Conservation (phyloP, 495 filamentous ascomycete species). For the Trichoderma virens region DNA sequence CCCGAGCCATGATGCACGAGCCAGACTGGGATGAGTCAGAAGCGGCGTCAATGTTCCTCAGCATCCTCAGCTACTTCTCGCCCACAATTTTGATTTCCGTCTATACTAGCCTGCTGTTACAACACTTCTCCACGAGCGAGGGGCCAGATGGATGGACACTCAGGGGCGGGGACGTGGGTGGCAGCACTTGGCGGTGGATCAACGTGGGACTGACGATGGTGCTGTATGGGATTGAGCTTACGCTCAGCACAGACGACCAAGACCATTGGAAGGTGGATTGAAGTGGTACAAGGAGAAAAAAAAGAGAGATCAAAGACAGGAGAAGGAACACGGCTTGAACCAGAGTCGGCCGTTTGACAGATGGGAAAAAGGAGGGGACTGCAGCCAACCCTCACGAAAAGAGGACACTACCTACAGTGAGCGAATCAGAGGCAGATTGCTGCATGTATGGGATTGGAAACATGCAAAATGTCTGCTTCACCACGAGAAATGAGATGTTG, state of each 20-base stretch:
- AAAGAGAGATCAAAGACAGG: neutral
- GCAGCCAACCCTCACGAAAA: neutral
- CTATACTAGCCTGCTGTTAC: conserved; percentile 93
- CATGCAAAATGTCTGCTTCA: neutral
- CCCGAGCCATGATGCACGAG: conserved; percentile 72
- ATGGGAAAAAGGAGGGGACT: neutral
- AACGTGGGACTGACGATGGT: conserved; percentile 83
- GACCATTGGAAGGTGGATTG: conserved; percentile 95
- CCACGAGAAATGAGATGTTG: neutral
- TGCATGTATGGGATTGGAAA: no score
- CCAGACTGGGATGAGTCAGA: conserved; percentile 78
- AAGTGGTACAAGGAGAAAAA: conserved; percentile 16
- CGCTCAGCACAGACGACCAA: conserved; percentile 68
- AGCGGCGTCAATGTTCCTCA: conserved; percentile 67
- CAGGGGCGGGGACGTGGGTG: conserved; percentile 68
- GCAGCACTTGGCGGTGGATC: conserved; percentile 87
- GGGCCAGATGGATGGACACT: conserved; percentile 75
- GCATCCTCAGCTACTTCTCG: conserved; percentile 82
- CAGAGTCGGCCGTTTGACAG: neutral
- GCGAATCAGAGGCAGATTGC: neutral
- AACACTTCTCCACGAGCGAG: conserved; percentile 74
- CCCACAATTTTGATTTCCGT: conserved; percentile 88
- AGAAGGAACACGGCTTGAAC: neutral
- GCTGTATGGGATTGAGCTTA: conserved; percentile 82
- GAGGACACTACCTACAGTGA: neutral